Evolutionary conservation across 257 asterid species (phyloP).

Genomic region (Linaria vulgaris): DNA sequence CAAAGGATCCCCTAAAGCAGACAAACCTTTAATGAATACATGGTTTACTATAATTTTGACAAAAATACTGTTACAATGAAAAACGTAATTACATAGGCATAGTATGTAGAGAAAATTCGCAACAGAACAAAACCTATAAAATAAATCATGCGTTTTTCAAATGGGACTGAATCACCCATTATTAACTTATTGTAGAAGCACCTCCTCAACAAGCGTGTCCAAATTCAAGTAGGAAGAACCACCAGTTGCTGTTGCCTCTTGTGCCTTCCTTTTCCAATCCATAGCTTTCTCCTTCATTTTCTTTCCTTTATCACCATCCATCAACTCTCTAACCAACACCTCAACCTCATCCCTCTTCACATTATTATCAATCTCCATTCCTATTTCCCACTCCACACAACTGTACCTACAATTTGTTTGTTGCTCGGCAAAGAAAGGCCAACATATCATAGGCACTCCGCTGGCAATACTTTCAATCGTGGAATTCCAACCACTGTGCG

Average conservation of each 20-base stretch:
- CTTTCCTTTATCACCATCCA: conserved; percentile 43
- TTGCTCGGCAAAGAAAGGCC: conserved; percentile 50
- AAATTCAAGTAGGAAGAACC: conserved; percentile 38
- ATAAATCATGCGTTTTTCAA: too few relatives aligned
- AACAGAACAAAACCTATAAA: too few relatives aligned
- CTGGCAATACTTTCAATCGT: conserved; percentile 33
- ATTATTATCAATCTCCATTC: conserved; percentile 40
- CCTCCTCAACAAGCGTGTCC: background rate
- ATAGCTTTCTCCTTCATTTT: conserved; percentile 36
- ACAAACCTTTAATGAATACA: too few relatives aligned
- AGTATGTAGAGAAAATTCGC: too few relatives aligned
- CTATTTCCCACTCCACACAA: conserved; percentile 40
- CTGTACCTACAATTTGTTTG: conserved; percentile 43
- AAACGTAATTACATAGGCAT: too few relatives aligned
- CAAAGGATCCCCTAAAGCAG: too few relatives aligned
- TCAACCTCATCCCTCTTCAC: conserved; percentile 47
- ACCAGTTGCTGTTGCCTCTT: conserved; percentile 29
- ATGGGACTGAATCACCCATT: too few relatives aligned
- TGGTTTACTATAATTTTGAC: too few relatives aligned
- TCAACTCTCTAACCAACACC: conserved; percentile 34
- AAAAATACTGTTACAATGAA: too few relatives aligned
- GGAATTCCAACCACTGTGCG: conserved; percentile 57
- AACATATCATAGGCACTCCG: conserved; percentile 48
- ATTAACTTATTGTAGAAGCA: background rate
- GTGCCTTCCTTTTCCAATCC: conserved; percentile 44